A percentile compares a stretch with the other conserved stretches of the same genome.
phyloP scores from a whole-genome alignment of 129 eudicot species.

The Flaveria linearis region DNA sequence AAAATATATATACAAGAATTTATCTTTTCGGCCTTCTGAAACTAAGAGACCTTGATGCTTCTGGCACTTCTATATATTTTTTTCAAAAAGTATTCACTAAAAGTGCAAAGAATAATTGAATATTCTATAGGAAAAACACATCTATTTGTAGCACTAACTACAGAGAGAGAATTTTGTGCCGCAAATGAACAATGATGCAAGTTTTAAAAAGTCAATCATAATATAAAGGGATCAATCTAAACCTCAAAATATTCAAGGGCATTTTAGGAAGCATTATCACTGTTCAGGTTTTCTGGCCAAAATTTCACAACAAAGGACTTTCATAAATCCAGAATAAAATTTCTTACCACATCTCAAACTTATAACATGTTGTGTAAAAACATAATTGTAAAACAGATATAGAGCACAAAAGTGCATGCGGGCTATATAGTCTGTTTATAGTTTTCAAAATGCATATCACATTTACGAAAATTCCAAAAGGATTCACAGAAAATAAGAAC shows the following conservation, averaged over 20 bases:
- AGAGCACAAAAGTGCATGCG: not conserved
- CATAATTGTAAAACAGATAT: not conserved
- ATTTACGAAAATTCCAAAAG: not conserved
- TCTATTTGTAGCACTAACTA: slow-evolving; percentile 25
- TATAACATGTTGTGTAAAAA: slow-evolving; percentile 3
- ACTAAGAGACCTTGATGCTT: slow-evolving; percentile 18
- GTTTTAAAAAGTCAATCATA: slow-evolving; percentile 30
- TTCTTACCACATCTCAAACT: not conserved
- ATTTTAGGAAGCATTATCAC: slow-evolving; percentile 20
- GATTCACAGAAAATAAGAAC: not conserved
- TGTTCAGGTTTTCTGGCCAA: slow-evolving; percentile 16
- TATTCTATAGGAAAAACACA: slow-evolving; percentile 23
- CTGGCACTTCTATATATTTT: not conserved
- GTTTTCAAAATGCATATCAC: not conserved
- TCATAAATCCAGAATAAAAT: not conserved
- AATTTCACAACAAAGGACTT: slow-evolving; percentile 15
- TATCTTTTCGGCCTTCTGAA: slow-evolving; percentile 6
- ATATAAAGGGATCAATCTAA: slow-evolving; percentile 28
- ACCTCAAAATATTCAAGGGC: slow-evolving; percentile 24
- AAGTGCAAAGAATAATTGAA: slow-evolving; percentile 25
- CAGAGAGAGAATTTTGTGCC: slow-evolving; percentile 33
- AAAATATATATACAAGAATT: not conserved
- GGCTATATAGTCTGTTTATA: not conserved
- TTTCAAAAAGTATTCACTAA: not conserved
- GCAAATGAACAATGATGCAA: slow-evolving; percentile 39